Evolutionary conservation across 129 eudicot species (phyloP).

Genomic region (Tagetes erecta): DNA sequence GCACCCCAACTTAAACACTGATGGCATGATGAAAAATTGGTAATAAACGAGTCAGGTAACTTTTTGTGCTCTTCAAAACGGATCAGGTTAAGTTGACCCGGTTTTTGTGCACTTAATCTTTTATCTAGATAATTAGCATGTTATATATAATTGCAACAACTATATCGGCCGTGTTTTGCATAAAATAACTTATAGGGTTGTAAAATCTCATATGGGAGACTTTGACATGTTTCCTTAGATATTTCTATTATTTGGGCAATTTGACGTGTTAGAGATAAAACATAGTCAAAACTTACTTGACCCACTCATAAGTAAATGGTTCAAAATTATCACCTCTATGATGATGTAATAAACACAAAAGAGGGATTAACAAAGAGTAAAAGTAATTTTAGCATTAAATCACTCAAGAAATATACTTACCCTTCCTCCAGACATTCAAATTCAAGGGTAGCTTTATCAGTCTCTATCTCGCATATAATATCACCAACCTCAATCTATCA

Average conservation of each 20-base stretch:
- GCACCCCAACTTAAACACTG: conserved; percentile 24
- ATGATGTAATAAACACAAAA: not conserved
- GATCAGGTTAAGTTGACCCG: not conserved
- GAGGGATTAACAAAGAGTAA: not conserved
- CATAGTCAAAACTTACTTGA: not conserved
- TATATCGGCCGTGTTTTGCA: not conserved
- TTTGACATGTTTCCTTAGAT: not conserved
- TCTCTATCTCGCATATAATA: conserved; percentile 93
- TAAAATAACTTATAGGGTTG: not conserved
- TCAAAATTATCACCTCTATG: not conserved
- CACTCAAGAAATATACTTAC: conserved; percentile 40
- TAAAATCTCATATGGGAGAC: not conserved
- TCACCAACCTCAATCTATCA: conserved; percentile 94
- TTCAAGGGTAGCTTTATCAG: conserved; percentile 98
- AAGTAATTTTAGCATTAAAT: conserved; percentile 8
- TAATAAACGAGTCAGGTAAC: not conserved
- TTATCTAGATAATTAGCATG: conserved; percentile 1
- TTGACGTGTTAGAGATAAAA: not conserved
- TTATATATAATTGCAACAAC: not conserved
- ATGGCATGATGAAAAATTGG: not conserved
- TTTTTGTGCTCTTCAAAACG: not conserved
- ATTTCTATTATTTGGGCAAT: not conserved
- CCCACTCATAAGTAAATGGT: not conserved
- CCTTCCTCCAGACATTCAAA: conserved; percentile 99
- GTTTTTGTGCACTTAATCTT: not conserved